Evolutionary conservation across 768 basidiomycete genomes (phyloP).

Genomic region (Lactarius evosmus): DNA sequence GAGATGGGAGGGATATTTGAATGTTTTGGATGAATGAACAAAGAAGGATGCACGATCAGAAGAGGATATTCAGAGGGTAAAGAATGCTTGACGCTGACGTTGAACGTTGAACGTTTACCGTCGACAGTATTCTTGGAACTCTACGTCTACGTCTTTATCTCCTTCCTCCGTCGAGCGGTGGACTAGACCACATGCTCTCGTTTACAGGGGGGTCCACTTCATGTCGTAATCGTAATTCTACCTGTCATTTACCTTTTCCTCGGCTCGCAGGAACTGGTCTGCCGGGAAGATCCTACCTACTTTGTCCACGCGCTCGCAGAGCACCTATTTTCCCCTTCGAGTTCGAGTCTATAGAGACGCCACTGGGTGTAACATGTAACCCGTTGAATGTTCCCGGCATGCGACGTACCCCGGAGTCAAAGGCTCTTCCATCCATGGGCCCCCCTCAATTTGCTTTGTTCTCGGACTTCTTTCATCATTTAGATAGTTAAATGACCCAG

Average conservation of each 20-base stretch:
- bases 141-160: constrained; percentile 25
- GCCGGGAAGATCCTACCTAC: constrained; percentile 19
- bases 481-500: constrained; percentile 9
- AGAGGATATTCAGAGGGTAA: constrained; percentile 20
- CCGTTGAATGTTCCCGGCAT: constrained; percentile 14
- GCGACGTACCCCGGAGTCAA: constrained; percentile 8
- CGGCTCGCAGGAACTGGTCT: constrained; percentile 13
- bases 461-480: constrained; percentile 13
- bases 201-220: constrained; percentile 11
- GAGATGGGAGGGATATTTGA: constrained; percentile 30
- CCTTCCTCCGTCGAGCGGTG: constrained; percentile 21
- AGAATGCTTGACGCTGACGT: background rate
- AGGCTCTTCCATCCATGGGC: background rate
- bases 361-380: background rate
- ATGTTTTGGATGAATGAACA: constrained; percentile 25
- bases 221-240: constrained; percentile 21
- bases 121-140: constrained; percentile 28
- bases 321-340: background rate
- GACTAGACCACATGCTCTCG: constrained; percentile 18
- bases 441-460: constrained; percentile 20
- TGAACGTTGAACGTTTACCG: constrained; percentile 18
- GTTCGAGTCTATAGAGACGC: background rate
- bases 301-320: constrained; percentile 5
- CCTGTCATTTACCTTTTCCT: constrained; percentile 24
- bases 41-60: constrained; percentile 22